A percentile compares a stretch with the other conserved stretches of the same genome.
These are phyloP conservation scores for Backusella liffmaniae DNA, from an alignment of 192 early-diverging fungal species.

Conservation along the genomic window DNA sequence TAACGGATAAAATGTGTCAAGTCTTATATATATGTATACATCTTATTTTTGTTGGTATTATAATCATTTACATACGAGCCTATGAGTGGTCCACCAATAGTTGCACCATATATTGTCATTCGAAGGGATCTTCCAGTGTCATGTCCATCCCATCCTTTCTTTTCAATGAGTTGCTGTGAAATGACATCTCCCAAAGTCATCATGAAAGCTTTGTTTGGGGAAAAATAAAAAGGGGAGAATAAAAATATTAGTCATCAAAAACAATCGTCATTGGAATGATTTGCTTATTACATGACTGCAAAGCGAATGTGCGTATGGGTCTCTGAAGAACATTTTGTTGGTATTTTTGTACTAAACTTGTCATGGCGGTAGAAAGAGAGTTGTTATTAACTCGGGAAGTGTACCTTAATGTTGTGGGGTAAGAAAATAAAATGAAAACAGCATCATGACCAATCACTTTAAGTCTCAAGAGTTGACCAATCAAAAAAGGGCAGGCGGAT, in stretches of 20 bases:
- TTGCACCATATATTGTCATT: constrained; percentile 19
- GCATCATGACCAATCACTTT: no score
- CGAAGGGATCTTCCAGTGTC: constrained; percentile 11
- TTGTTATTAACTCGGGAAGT: background rate
- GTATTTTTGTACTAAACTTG: constrained; percentile 15
- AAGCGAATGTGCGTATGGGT: constrained; percentile 19
- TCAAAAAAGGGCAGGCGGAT: no score
- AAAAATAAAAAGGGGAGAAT: background rate
- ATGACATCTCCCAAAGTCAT: constrained; percentile 16
- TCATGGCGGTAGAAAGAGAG: background rate
- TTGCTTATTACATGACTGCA: constrained; percentile 21
- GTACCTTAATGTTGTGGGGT: background rate
- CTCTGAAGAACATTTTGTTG: constrained; percentile 9
- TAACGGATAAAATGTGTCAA: no score
- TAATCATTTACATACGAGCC: background rate
- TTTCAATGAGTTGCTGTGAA: constrained; percentile 22
- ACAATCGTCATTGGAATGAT: background rate
- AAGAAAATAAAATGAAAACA: no score
- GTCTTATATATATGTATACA: no score
- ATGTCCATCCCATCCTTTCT: constrained; percentile 17
- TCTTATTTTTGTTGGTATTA: no score
- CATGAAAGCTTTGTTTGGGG: constrained; percentile 9
- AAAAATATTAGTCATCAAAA: background rate
- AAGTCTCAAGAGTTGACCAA: no score
- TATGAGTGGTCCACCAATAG: constrained; percentile 18